A percentile compares a stretch with the other conserved stretches of the same genome.
These are phyloP conservation scores for Aspergillus sp. DNA, from an alignment of 2,329 filamentous ascomycete species.

Conservation along the genomic window DNA sequence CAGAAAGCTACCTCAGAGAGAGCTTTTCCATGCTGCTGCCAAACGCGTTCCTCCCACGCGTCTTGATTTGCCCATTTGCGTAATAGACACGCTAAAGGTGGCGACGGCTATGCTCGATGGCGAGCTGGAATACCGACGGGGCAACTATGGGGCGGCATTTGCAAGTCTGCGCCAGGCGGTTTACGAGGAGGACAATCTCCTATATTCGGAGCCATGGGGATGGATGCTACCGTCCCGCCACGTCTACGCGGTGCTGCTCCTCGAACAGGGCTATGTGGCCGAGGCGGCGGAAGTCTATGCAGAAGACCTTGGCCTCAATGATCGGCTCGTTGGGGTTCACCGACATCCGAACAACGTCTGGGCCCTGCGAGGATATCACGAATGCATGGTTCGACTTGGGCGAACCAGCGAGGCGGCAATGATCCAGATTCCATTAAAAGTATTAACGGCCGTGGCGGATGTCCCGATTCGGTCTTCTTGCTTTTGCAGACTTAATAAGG, in stretches of 20 bases:
- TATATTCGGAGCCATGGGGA: constrained; percentile 64
- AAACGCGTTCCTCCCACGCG: constrained; percentile 48
- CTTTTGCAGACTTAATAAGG: constrained; percentile 45
- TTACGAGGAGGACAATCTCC: constrained; percentile 50
- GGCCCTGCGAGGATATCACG: constrained; percentile 62
- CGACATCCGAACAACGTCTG: constrained; percentile 65
- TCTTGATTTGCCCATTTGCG: constrained; percentile 37
- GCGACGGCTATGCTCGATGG: constrained; percentile 58
- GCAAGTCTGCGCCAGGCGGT: constrained; percentile 48
- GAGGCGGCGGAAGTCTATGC: constrained; percentile 49
- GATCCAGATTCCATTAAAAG: constrained; percentile 40
- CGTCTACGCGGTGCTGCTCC: constrained; percentile 57
- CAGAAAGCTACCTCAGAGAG: constrained; percentile 40
- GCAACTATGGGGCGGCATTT: constrained; percentile 51
- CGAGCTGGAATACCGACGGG: constrained; percentile 59
- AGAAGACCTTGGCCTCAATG: constrained; percentile 51
- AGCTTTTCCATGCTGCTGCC: constrained; percentile 44
- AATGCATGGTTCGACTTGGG: constrained; percentile 52
- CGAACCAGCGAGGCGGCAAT: constrained; percentile 37
- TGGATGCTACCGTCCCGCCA: constrained; percentile 69
- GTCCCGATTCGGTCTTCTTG: constrained; percentile 49
- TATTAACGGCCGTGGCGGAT: constrained; percentile 49
- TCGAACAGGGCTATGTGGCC: constrained; percentile 52
- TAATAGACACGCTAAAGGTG: constrained; percentile 54
- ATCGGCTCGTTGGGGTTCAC: constrained; percentile 50